These are phyloP conservation scores for Leccinum pellstonianum DNA, from an alignment of 768 basidiomycete genomes.

Conservation along the genomic window DNA sequence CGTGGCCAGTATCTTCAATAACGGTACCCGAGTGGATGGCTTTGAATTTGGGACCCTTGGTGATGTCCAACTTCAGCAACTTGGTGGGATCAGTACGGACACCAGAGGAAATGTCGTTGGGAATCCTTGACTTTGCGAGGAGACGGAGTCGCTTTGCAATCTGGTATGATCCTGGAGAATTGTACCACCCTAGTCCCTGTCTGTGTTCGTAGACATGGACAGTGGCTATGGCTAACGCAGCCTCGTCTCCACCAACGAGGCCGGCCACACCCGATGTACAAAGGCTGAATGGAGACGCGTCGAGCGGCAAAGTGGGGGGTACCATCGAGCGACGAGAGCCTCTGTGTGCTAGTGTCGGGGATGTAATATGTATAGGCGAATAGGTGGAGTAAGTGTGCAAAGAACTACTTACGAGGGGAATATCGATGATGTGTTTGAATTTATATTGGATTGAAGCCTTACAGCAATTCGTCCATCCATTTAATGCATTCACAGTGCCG, in stretches of 20 bases:
- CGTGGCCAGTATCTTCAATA: conserved; percentile 4
- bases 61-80: background rate
- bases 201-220: conserved; percentile 26
- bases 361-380: too few relatives aligned
- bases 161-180: conserved; percentile 31
- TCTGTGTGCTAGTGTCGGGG: too few relatives aligned
- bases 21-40: background rate
- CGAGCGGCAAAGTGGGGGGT: too few relatives aligned
- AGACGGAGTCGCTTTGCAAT: conserved; percentile 24
- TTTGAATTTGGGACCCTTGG: conserved; percentile 5
- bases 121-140: conserved; percentile 14
- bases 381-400: too few relatives aligned
- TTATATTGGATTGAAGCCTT: too few relatives aligned
- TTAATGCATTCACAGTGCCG: too few relatives aligned
- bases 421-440: too few relatives aligned
- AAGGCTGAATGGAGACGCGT: background rate
- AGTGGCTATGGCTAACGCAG: conserved; percentile 29
- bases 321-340: too few relatives aligned
- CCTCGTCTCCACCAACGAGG: conserved; percentile 29
- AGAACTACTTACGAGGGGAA: too few relatives aligned
- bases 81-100: conserved; percentile 10
- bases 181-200: conserved; percentile 34
- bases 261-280: background rate
- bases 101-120: background rate
- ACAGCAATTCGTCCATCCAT: too few relatives aligned